Conservation (phyloP, 2,329 filamentous ascomycete genomes). For the Xylaria sp. region DNA sequence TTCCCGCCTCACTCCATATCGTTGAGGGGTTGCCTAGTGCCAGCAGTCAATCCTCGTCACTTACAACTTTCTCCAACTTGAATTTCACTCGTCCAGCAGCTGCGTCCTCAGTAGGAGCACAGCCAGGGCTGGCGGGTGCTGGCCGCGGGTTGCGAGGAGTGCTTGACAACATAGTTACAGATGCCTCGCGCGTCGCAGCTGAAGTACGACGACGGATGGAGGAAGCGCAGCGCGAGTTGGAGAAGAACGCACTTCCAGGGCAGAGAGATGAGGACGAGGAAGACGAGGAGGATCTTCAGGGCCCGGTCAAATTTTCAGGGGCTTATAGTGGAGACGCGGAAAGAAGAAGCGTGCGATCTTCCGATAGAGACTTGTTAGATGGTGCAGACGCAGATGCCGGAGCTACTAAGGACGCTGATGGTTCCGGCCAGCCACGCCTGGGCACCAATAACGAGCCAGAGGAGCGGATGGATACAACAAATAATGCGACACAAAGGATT, state of each 20-base stretch:
- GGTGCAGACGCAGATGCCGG: slow-evolving; percentile 78
- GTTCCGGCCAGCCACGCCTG: slow-evolving; percentile 46
- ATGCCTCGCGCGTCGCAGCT: slow-evolving; percentile 94
- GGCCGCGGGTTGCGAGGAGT: slow-evolving; percentile 87
- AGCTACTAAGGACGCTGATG: slow-evolving; percentile 52
- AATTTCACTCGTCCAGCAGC: slow-evolving; percentile 63
- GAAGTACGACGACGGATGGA: slow-evolving; percentile 95
- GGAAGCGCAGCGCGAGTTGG: slow-evolving; percentile 91
- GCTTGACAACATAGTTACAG: slow-evolving; percentile 95
- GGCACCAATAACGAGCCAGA: slow-evolving; percentile 45
- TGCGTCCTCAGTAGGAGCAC: slow-evolving; percentile 54
- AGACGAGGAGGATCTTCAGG: slow-evolving; percentile 70
- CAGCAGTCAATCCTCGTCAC: slow-evolving; percentile 65
- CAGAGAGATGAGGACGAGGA: slow-evolving; percentile 75
- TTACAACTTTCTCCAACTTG: slow-evolving; percentile 84
- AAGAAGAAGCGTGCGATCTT: slow-evolving; percentile 71
- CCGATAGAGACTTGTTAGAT: slow-evolving; percentile 77
- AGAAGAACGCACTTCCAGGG: slow-evolving; percentile 78
- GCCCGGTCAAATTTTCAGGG: slow-evolving; percentile 49
- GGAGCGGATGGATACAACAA: slow-evolving; percentile 41
- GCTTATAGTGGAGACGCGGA: slow-evolving; percentile 67
- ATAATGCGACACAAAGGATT: slow-evolving; percentile 53
- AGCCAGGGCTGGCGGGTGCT: slow-evolving; percentile 58
- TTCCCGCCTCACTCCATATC: slow-evolving; percentile 91
- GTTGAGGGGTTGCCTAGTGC: slow-evolving; percentile 68